phyloP scores from a whole-genome alignment of 2,329 filamentous ascomycete species.

The Pseudocercospora crystallina region DNA sequence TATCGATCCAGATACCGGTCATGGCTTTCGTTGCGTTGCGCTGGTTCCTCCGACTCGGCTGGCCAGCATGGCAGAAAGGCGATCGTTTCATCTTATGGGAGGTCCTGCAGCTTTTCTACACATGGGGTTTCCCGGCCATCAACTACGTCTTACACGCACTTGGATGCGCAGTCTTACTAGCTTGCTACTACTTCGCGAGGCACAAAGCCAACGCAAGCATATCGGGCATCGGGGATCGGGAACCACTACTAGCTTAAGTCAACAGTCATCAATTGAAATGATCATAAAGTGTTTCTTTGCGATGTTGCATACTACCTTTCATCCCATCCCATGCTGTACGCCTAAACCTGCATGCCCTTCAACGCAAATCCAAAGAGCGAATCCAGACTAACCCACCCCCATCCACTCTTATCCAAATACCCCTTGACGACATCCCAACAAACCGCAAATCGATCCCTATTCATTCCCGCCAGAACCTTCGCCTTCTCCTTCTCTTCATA shows the following conservation, averaged over 20 bases:
- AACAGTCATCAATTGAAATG: too few relatives aligned
- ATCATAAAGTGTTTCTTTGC: too few relatives aligned
- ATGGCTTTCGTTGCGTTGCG: background rate
- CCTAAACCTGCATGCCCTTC: slow-evolving; percentile 17
- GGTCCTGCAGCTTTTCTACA: background rate
- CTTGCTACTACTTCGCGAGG: too few relatives aligned
- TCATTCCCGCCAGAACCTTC: slow-evolving; percentile 74
- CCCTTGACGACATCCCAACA: slow-evolving; percentile 72
- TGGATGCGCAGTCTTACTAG: too few relatives aligned
- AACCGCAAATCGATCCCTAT: slow-evolving; percentile 74
- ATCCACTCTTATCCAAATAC: slow-evolving; percentile 39
- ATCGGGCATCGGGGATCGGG: too few relatives aligned
- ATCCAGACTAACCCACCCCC: slow-evolving; percentile 49
- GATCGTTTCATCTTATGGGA: background rate
- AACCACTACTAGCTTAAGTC: too few relatives aligned
- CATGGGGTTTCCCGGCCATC: background rate
- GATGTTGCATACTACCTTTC: too few relatives aligned
- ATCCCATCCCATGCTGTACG: too few relatives aligned
- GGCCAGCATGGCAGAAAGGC: background rate
- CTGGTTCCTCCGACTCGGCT: background rate
- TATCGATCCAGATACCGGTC: background rate
- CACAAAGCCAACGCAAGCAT: too few relatives aligned
- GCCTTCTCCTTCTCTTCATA: slow-evolving; percentile 62
- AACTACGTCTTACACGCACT: background rate
- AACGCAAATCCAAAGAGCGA: slow-evolving; percentile 47